These are phyloP conservation scores for Micromonas commoda DNA, from an alignment of 139 green algal genomes.

Conservation along the genomic window DNA sequence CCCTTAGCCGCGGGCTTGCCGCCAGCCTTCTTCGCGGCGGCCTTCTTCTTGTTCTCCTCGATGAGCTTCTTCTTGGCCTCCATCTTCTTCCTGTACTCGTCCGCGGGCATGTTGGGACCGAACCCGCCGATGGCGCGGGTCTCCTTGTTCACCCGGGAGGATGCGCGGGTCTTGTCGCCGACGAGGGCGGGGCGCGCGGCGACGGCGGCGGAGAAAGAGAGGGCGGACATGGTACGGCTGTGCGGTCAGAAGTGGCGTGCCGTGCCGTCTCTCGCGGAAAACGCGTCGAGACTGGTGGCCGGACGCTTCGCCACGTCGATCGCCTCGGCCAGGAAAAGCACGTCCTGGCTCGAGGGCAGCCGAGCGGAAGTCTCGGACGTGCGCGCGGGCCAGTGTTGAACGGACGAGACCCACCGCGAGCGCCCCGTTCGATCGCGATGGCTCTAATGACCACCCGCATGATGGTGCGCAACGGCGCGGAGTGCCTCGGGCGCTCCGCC, in stretches of 20 bases:
- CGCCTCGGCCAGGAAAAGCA: too few species aligned
- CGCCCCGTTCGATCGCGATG: too few species aligned
- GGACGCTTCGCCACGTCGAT: too few species aligned
- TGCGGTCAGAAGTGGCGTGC: background rate
- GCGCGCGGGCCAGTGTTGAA: too few species aligned
- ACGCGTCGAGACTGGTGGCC: background rate
- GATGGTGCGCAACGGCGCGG: too few species aligned
- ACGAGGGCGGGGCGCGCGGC: background rate
- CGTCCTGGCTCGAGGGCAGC: too few species aligned
- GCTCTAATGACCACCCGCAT: too few species aligned
- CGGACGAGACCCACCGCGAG: too few species aligned
- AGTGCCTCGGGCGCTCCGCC: too few species aligned
- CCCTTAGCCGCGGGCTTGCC: too few species aligned
- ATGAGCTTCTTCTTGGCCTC: constrained; percentile 4
- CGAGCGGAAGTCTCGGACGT: too few species aligned
- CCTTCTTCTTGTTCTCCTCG: background rate
- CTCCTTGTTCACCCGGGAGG: background rate
- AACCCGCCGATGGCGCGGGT: constrained; percentile 5
- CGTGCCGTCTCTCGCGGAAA: background rate
- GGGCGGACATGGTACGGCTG: background rate
- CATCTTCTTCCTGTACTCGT: background rate
- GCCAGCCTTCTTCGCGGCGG: background rate
- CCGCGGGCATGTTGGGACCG: background rate
- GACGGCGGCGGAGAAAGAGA: background rate
- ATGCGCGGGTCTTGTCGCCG: too few species aligned